phyloP scores from a whole-genome alignment of 2,329 filamentous ascomycete species.

The Aspergillus pseudotamarii region DNA sequence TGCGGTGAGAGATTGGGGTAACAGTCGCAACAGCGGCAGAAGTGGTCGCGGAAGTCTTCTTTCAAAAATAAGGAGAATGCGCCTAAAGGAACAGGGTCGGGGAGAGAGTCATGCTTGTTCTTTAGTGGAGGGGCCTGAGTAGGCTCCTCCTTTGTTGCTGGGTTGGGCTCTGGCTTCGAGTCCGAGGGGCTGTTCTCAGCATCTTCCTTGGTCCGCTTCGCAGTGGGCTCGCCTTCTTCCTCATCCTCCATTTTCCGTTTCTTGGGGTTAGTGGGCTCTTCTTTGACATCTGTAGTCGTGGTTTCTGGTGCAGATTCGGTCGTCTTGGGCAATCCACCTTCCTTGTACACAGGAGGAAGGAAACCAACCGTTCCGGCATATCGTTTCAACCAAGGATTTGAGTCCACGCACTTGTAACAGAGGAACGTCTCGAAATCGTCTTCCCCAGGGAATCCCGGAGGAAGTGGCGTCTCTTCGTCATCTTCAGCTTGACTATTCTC shows the following conservation, averaged over 20 bases:
- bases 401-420: constrained; percentile 90
- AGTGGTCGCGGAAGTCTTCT: constrained; percentile 73
- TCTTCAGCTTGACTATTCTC: constrained; percentile 33
- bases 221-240: constrained; percentile 25
- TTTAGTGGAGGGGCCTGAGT: constrained; percentile 13
- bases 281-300: constrained; percentile 2
- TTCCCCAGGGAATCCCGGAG: constrained; percentile 83
- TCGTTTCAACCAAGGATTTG: constrained; percentile 86
- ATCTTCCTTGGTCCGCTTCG: constrained; percentile 55
- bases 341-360: constrained; percentile 67
- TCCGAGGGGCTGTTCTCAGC: constrained; percentile 14
- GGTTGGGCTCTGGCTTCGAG: constrained; percentile 11
- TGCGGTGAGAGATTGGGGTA: constrained; percentile 72
- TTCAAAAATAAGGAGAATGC: constrained; percentile 82
- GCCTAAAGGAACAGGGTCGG: constrained; percentile 54
- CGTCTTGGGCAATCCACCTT: constrained; percentile 27
- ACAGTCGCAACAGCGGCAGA: constrained; percentile 84
- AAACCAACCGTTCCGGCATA: constrained; percentile 84
- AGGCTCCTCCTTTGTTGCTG: background rate
- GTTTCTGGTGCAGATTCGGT: constrained; percentile 1
- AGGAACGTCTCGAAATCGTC: constrained; percentile 88
- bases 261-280: constrained; percentile 44
- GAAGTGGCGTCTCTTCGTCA: constrained; percentile 65
- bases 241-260: constrained; percentile 69
- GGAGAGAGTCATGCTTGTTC: constrained; percentile 65